Base-by-base conservation (phyloP, 192 early-diverging fungal species). In the Obelidium mucronatum region DNA sequence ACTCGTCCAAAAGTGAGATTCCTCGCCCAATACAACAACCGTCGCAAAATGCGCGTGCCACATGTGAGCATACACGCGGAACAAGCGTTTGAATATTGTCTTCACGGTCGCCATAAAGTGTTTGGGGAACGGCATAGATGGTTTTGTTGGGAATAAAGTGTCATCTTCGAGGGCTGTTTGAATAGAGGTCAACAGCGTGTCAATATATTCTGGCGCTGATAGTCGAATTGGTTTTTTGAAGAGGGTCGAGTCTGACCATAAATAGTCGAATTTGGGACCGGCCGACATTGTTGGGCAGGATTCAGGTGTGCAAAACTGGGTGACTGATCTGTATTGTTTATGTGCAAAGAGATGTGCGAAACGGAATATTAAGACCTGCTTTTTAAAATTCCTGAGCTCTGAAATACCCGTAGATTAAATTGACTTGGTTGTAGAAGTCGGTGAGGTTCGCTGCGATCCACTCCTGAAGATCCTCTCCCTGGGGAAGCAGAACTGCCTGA, bases 401-500 rank as follows among this genome's bases (percentile, higher is more conserved):
- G n/a, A n/a, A n/a, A n/a, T n/a, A 58, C 64, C 93, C 94, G 79
- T 94, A 98, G 8, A 98, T 83, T 90, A 97, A 90, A 83, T 97
- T 97, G 67, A 95, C 91, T 81, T 98, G 97, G 86, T 96, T 96
- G 83, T 93, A 97, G 80, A 98, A 98, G 81, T 98, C 97, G 11
- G 95, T 93, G 1, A 93, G 90, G 80, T 97, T 93, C 52, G 94
- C 93, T 13, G 97, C 96, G 3, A 97, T 84, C 97, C 97, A 98
- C 74, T 98, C 97, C 77, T 95, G 89, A 35, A 88, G 53, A 62
- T 93, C 91, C 81, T 97, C 96, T 71, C 95, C 95, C 52, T 94
- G 92, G 34, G 97, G 97, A 24, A 96, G 77, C 40, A 88, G 76
- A 28, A 96, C 93, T 4, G 93, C 93, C 48, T 89, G 78, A 58